Percentiles rank a stretch among this genome's conserved stretches.
phyloP scores from a whole-genome alignment of 2,329 filamentous ascomycete genomes.

The Ceratocystis eucalypticola region DNA sequence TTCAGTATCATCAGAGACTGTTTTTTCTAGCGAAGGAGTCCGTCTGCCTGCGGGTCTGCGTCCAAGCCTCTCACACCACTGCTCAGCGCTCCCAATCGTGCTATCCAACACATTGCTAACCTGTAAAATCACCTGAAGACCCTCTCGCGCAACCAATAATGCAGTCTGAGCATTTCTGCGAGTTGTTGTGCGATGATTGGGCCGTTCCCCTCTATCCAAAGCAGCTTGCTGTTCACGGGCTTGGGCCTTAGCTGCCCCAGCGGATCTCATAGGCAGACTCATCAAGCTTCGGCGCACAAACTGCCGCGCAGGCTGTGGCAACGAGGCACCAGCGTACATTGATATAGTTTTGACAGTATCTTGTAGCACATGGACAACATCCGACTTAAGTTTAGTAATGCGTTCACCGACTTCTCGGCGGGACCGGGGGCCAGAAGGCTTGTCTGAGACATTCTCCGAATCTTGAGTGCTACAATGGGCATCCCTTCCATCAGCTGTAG shows the following conservation, averaged over 20 bases:
- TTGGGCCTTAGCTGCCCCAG: constrained; percentile 42
- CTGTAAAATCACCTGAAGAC: constrained; percentile 86
- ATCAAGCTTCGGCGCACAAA: constrained; percentile 75
- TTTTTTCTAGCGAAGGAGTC: constrained; percentile 21
- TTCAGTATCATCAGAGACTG: background rate
- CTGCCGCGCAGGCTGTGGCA: constrained; percentile 75
- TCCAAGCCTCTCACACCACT: constrained; percentile 74
- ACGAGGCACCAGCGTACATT: constrained; percentile 76
- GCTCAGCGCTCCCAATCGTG: constrained; percentile 79
- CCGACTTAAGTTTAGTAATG: constrained; percentile 54
- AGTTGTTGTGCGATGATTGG: constrained; percentile 14
- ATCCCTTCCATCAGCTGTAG: background rate
- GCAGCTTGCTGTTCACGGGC: constrained; percentile 14
- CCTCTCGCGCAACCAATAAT: constrained; percentile 74
- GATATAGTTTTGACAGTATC: constrained; percentile 74
- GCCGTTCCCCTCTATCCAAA: constrained; percentile 15
- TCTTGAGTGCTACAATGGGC: background rate
- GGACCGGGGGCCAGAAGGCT: constrained; percentile 13
- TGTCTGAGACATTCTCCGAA: background rate
- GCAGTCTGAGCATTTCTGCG: constrained; percentile 57
- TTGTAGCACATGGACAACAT: constrained; percentile 67
- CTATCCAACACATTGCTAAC: constrained; percentile 78
- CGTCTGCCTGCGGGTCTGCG: constrained; percentile 23
- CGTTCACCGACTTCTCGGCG: constrained; percentile 38
- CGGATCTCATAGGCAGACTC: constrained; percentile 71